Percentiles rank a stretch among this genome's conserved stretches.
These are phyloP conservation scores for Metschnikowia rubicola DNA, from an alignment of 805 yeast genomes.

Conservation along the genomic window DNA sequence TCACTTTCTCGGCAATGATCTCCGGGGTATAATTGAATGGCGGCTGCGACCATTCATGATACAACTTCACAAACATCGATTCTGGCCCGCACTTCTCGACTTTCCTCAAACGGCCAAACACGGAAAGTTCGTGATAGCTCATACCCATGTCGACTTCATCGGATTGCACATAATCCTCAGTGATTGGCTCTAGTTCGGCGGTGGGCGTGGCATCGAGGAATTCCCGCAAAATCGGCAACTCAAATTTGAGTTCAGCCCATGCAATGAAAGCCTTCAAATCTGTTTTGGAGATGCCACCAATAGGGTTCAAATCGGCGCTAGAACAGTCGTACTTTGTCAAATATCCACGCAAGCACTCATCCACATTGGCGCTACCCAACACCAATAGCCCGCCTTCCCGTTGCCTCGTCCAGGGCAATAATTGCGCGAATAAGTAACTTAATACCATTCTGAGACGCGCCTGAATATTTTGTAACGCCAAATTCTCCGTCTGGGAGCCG, in stretches of 20 bases:
- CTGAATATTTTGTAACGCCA: constrained; percentile 95
- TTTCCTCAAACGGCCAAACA: constrained; percentile 87
- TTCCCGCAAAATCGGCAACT: constrained; percentile 70
- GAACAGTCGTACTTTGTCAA: constrained; percentile 96
- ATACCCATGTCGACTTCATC: constrained; percentile 99
- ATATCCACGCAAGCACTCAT: constrained; percentile 93
- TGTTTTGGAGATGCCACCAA: constrained; percentile 96
- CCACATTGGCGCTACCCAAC: constrained; percentile 94
- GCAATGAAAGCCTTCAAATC: constrained; percentile 83
- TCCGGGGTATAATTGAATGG: constrained; percentile 64
- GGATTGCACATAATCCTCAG: constrained; percentile 86
- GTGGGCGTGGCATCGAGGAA: constrained; percentile 94
- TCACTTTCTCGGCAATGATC: constrained; percentile 88
- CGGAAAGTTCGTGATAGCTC: constrained; percentile 89
- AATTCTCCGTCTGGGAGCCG: constrained; percentile 84
- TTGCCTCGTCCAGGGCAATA: constrained; percentile 91
- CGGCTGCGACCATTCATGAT: constrained; percentile 88
- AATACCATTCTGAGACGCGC: constrained; percentile 95
- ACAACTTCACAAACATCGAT: constrained; percentile 84
- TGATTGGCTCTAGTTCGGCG: constrained; percentile 96
- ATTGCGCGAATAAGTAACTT: constrained; percentile 88
- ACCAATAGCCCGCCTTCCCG: constrained; percentile 76
- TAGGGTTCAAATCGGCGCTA: constrained; percentile 95
- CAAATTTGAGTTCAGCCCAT: constrained; percentile 68
- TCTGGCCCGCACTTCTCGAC: constrained; percentile 95